A percentile compares a stretch with the other conserved stretches of the same genome.
Conservation (phyloP, 257 asterid species). For the Gentiana macrophylla region DNA sequence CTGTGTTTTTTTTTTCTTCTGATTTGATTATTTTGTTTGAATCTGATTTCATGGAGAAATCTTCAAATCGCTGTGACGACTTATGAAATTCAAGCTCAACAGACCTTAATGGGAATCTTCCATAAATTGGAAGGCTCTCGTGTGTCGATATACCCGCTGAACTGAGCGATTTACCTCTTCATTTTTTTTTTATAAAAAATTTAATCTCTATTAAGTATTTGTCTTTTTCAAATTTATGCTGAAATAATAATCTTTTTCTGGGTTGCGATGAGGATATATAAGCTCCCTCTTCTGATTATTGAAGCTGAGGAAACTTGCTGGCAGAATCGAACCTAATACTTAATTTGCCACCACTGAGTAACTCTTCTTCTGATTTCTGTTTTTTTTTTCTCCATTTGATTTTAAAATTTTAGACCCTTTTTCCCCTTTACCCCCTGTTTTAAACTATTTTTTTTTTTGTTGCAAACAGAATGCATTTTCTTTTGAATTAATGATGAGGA, state of each 20-base stretch:
- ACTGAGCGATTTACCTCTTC: conserved; percentile 46
- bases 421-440: no score
- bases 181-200: background rate
- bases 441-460: no score
- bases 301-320: conserved; percentile 53
- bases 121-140: conserved; percentile 23
- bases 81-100: conserved; percentile 77
- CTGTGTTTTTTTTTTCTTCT: no score
- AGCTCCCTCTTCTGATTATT: conserved; percentile 89
- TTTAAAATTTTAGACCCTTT: no score
- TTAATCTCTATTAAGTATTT: background rate
- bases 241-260: background rate
- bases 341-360: conserved; percentile 57
- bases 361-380: background rate
- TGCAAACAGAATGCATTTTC: no score
- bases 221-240: background rate
- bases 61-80: conserved; percentile 51
- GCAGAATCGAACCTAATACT: conserved; percentile 84
- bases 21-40: no score
- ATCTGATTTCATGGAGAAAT: background rate
- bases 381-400: background rate
- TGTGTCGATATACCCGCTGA: conserved; percentile 92
- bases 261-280: conserved; percentile 54
- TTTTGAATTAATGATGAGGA: no score
- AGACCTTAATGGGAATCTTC: conserved; percentile 74